Conservation (phyloP, 139 green algal species). For the Tetradesmus lagerheimii region DNA sequence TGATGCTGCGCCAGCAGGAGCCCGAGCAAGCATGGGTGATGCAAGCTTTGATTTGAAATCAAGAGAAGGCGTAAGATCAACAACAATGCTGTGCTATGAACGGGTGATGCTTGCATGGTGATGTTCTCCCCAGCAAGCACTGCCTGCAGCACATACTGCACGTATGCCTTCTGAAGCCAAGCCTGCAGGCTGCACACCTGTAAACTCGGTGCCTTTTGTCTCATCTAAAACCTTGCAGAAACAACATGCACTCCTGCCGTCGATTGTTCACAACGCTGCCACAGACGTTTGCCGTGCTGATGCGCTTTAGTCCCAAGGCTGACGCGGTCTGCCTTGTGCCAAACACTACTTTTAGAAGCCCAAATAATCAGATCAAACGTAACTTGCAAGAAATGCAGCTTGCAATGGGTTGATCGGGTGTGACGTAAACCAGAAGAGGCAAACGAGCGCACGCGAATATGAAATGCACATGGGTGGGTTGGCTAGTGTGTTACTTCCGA, state of each 20-base stretch:
- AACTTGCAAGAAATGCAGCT: neutral
- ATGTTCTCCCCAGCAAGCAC: neutral
- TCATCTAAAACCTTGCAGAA: neutral
- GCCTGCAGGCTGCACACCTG: neutral
- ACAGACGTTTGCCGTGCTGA: neutral
- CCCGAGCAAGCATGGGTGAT: neutral
- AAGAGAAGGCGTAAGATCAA: too few species aligned
- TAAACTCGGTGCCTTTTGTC: neutral
- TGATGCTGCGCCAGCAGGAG: neutral
- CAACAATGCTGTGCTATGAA: too few species aligned
- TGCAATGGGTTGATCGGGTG: neutral
- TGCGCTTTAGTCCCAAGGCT: neutral
- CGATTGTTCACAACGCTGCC: neutral
- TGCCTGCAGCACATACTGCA: neutral
- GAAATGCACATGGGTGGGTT: too few species aligned
- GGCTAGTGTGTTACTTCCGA: too few species aligned
- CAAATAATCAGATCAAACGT: neutral
- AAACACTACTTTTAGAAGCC: neutral
- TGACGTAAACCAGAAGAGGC: neutral
- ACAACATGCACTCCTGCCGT: neutral
- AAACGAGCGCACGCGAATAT: neutral
- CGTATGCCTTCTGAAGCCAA: neutral
- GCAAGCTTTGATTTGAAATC: neutral
- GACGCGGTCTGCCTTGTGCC: neutral
- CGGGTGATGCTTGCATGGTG: neutral